Evolutionary conservation across 1,139 yeast genomes (phyloP), one percentile per base, ranked within the genome.

Genomic region (Blastobotrys proliferans): DNA sequence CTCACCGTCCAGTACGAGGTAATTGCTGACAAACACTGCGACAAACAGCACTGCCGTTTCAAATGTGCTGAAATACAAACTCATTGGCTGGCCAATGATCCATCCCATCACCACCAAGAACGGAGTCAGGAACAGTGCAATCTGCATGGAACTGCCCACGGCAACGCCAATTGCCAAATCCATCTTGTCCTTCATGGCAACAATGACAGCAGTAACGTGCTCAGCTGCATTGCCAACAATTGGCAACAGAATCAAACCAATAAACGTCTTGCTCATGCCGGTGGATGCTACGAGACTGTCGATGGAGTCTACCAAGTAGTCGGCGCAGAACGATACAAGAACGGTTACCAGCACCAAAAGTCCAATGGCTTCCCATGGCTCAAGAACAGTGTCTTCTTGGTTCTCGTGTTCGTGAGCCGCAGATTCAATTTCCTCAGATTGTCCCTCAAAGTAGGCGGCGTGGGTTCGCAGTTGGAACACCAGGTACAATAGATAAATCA

Each of bases 161-260:
- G 98, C 97, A 39, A 92, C 97, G 45, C 97, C 95, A 55, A 94
- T 78, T 9, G 98, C 97, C 52, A 92, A 75, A 63, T 92, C 97
- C 97, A 94, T 92, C 67, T 94, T 92, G 66, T 92, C 87, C 67
- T 88, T 88, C 77, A 82, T 79, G 22, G 98, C 97, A 39, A 92
- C 97, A 50, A 87, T 76, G 38, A 92, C 83, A 2, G 97, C 96
- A 14, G 97, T 92, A 39, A 86, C 97, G 63, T 92, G 98, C 66
- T 92, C 98, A 11, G 98, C 97, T 1, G 98, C 98, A 58, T 92
- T 92, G 46, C 98, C 98, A 24, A 92, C 97, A 51, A 94, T 90
- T 38, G 98, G 98, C 50, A 92, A 81, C 39, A 92, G 79, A 55
- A 92, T 83, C 53, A 92, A 73, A 63, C 98, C 98, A 56, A 92